These are phyloP conservation scores for Hypoxylon sp. DNA, from an alignment of 2,329 filamentous ascomycete genomes.

Conservation along the genomic window DNA sequence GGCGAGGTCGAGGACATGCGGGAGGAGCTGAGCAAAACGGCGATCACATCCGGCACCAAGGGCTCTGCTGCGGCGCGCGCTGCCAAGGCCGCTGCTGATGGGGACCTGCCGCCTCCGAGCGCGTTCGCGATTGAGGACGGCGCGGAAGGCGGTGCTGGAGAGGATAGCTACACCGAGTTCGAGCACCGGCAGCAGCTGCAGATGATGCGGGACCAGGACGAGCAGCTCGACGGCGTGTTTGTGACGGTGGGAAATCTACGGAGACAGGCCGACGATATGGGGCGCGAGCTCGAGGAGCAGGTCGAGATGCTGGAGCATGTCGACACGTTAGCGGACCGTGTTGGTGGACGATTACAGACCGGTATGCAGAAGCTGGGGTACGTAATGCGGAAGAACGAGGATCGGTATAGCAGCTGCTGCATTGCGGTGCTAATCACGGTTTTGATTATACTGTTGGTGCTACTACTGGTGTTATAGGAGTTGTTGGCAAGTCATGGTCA, in stretches of 20 bases:
- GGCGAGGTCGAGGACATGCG: conserved; percentile 92
- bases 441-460: conserved; percentile 85
- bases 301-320: conserved; percentile 88
- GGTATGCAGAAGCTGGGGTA: conserved; percentile 89
- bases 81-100: conserved; percentile 50
- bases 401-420: conserved; percentile 88
- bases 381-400: conserved; percentile 92
- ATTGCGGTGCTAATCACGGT: conserved; percentile 91
- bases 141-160: conserved; percentile 53
- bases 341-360: conserved; percentile 86
- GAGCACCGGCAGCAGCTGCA: conserved; percentile 92
- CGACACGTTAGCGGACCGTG: conserved; percentile 86
- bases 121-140: conserved; percentile 72
- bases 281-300: conserved; percentile 95
- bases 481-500: conserved; percentile 10
- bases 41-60: conserved; percentile 42
- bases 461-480: conserved; percentile 75
- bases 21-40: conserved; percentile 78
- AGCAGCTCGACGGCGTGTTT: conserved; percentile 93
- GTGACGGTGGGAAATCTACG: conserved; percentile 92
- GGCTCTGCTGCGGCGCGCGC: conserved; percentile 52
- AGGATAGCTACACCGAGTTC: conserved; percentile 81
- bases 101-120: conserved; percentile 68
- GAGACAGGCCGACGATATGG: conserved; percentile 95
- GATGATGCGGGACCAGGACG: conserved; percentile 95